Evolutionary conservation across 2,329 filamentous ascomycete genomes (phyloP).

Genomic region (Pseudocercospora macadamiae): DNA sequence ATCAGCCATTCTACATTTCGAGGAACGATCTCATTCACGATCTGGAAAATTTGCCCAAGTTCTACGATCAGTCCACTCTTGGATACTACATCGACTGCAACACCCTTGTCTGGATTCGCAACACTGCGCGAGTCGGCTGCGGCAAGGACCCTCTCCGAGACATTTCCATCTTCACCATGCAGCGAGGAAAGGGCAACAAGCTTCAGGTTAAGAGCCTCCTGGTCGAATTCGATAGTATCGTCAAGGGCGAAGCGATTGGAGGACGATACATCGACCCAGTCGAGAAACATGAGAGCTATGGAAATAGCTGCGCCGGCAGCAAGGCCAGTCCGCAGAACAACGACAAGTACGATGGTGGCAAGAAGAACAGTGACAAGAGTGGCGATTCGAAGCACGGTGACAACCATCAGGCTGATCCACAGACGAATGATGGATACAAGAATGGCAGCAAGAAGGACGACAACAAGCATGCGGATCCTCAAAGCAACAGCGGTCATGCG

Average conservation of each 20-base stretch:
- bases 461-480: not conserved
- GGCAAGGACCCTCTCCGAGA: not conserved
- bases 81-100: slow-evolving; percentile 1
- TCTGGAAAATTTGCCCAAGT: not conserved
- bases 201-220: not conserved
- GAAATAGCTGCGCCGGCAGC: not conserved
- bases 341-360: not conserved
- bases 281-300: not conserved
- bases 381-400: not conserved
- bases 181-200: not conserved
- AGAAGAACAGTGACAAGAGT: not conserved
- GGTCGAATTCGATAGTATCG: not conserved
- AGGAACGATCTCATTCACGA: not conserved
- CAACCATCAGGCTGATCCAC: not conserved
- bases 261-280: not conserved
- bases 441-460: not conserved
- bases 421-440: not conserved
- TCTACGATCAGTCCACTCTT: not conserved
- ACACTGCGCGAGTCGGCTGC: not conserved
- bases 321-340: no score
- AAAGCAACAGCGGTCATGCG: not conserved
- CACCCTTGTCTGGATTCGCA: not conserved
- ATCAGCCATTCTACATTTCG: not conserved
- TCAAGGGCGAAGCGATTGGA: not conserved
- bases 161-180: not conserved